Conservation (phyloP, 345 rosid species). For the Rhodamnia argentea region DNA sequence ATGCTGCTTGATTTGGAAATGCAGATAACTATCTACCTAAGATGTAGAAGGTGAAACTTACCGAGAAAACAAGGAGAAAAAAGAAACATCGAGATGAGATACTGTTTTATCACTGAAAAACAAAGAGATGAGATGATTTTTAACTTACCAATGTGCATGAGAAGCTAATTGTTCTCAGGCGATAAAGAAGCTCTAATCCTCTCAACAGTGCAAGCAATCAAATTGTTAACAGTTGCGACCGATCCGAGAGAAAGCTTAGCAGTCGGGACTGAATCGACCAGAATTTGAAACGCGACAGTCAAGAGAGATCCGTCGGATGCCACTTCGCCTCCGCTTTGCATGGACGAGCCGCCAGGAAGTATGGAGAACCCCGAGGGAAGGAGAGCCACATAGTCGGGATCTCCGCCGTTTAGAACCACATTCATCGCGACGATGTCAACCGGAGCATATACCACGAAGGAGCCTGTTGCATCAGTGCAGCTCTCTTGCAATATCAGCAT, state of each 20-base stretch:
- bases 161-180: slow-evolving; percentile 6
- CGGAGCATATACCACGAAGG: slow-evolving; percentile 55
- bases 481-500: slow-evolving; percentile 64
- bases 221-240: slow-evolving; percentile 70
- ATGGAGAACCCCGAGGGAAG: slow-evolving; percentile 62
- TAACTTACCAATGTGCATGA: neutral
- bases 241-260: slow-evolving; percentile 63
- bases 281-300: slow-evolving; percentile 69
- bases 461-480: slow-evolving; percentile 37
- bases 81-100: neutral
- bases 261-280: slow-evolving; percentile 49
- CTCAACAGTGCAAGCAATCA: slow-evolving; percentile 59
- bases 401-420: slow-evolving; percentile 34
- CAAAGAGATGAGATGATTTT: neutral
- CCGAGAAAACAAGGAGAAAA: neutral
- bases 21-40: neutral
- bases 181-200: slow-evolving; percentile 51
- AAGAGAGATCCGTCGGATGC: slow-evolving; percentile 51
- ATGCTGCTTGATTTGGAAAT: neutral
- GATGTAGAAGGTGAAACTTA: neutral
- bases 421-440: slow-evolving; percentile 39
- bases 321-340: neutral
- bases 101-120: neutral
- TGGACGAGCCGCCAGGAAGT: slow-evolving; percentile 34
- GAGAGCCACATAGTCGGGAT: slow-evolving; percentile 42